Base-by-base conservation (phyloP, 495 filamentous ascomycete genomes). In the Bathelium albidoporum region DNA sequence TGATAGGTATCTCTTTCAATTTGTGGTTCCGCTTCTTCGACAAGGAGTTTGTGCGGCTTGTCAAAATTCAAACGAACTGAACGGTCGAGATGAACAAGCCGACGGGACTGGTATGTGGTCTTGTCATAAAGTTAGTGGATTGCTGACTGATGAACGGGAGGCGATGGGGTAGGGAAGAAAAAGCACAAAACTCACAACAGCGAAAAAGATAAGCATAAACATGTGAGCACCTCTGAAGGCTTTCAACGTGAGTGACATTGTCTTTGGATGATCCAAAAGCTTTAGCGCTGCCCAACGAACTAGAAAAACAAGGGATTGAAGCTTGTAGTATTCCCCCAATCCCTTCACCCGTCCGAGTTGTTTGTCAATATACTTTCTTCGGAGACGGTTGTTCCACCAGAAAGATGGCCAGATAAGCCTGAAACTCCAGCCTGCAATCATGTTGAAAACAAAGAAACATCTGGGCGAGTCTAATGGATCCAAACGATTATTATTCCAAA, bases 321-420 rank as follows among this genome's bases (percentile, higher is more conserved):
- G 78, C 59, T 82, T 78, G 69, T 93, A 90, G 78, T 87, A 90
- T 60, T 85, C 80, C 5, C 74, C 72, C 12, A 88, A 78, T 0
- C 90, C 88, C 11, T 77, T 73, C 61, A 92, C 82, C 61, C 86
- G 83, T 31, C 79, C 84, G 10, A 55, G 22, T 55, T 24, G 4
- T 20, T 24, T 55, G 49, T 55, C 49, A 26, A 55, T 20, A 16
- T n/a, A n/a, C 29, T 55, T 55, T 0, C 9, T 24, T 55, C 49
- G 49, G 68, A 90, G 78, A 61, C 81, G 82, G 7, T 88, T 88
- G 65, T 91, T 92, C 87, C 89, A 95, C 83, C 87, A 91, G 14
- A 85, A 71, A 1, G 86, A 81, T 5, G 16, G 20, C 24, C 12
- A 29, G 11, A 12, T 9, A 24, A 55, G 24, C 20, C 29, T 55